Evolutionary conservation across 805 yeast species (phyloP), one percentile per base, ranked within the genome.

Genomic region (Candida fluviatilis): DNA sequence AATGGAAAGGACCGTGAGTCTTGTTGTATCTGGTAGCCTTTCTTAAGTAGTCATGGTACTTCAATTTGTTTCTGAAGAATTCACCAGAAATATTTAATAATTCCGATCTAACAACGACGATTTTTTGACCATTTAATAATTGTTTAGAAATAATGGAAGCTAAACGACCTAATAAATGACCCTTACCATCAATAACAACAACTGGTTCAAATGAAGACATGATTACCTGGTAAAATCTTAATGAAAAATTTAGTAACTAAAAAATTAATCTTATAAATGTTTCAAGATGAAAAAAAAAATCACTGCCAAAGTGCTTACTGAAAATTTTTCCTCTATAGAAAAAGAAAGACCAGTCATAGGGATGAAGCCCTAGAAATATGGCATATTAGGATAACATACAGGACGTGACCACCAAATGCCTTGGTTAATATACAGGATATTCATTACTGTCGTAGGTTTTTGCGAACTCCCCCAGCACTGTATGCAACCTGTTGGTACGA

Each of bases 31-130:
- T 85, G 69, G 99, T 90, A 64, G 95, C 86, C 84, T 93, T 93
- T 84, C 99, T 90, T 76, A 93, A 84, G 89, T 90, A 93, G 72
- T 95, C 99, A 76, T 90, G 97, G 93, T 89, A 93, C 86, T 93
- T 93, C 76, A 91, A 84, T 80, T 93, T 93, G 84, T 91, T 88
- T 82, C 99, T 90, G 96, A 93, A 93, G 74, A 93, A 90, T 79
- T 93, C 98, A 73, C 99, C 99, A 64, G 97, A 88, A 72, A 93
- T 88, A 93, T 93, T 93, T 72, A 93, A 81, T 62, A 91, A 86
- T 80, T 85, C 99, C 69, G 89, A 79, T 81, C 99, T 88, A 66
- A 93, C 99, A 61, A 93, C 82, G 60, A 90, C 96, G 66, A 93
- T 80, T 75, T 89, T 87, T 81, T 93, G 98, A 62, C 99, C 99